These are phyloP conservation scores for Iris pallida DNA, from an alignment of 116 monocot species.

Conservation along the genomic window DNA sequence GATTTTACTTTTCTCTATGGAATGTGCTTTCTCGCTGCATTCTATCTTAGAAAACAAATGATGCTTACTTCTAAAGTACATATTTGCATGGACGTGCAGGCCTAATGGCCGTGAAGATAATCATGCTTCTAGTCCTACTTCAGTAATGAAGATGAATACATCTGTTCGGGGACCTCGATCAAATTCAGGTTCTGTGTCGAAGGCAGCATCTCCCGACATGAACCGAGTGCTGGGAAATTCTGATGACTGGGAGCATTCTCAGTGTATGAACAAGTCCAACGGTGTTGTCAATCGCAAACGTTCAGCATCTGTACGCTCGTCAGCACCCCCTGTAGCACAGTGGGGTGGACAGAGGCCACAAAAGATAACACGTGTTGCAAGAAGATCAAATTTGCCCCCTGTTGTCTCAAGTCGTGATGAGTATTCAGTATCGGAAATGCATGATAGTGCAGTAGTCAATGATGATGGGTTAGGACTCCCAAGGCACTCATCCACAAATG, in stretches of 20 bases:
- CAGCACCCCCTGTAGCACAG: conserved; percentile 46
- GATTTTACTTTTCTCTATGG: background rate
- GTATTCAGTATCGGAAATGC: conserved; percentile 17
- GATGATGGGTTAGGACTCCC: conserved; percentile 13
- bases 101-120: conserved; percentile 37
- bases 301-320: conserved; percentile 20
- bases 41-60: too few relatives aligned
- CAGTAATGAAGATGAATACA: conserved; percentile 30
- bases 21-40: background rate
- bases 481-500: conserved; percentile 13
- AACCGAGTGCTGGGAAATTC: conserved; percentile 20
- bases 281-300: conserved; percentile 46
- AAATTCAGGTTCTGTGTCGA: conserved; percentile 35
- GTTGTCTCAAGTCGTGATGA: conserved; percentile 33
- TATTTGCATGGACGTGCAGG: conserved; percentile 18
- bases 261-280: conserved; percentile 24
- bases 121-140: conserved; percentile 29
- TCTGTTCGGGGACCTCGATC: conserved; percentile 52
- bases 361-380: conserved; percentile 49
- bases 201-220: conserved; percentile 35
- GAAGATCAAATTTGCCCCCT: conserved; percentile 57
- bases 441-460: conserved; percentile 11
- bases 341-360: conserved; percentile 54
- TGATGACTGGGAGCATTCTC: conserved; percentile 41
- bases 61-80: background rate